A percentile compares a stretch with the other conserved stretches of the same genome.
phyloP scores from a whole-genome alignment of 768 basidiomycete genomes.

The Lentinula aciculospora region DNA sequence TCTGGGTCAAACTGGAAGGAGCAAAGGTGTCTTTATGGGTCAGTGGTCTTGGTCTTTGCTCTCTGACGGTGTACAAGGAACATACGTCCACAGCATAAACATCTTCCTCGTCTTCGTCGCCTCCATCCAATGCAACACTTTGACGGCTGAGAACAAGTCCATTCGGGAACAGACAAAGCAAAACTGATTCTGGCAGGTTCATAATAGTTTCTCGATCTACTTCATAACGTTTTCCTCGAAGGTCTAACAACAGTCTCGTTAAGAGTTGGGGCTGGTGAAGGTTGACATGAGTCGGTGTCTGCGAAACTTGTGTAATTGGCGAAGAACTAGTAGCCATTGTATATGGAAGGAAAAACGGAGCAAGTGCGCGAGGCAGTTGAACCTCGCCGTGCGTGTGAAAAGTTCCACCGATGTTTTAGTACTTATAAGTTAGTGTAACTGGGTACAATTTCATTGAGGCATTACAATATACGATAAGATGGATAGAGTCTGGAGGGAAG shows the following conservation, averaged over 20 bases:
- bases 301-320: slow-evolving; percentile 57
- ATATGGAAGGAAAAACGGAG: not conserved
- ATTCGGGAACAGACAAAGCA: slow-evolving; percentile 95
- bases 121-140: slow-evolving; percentile 66
- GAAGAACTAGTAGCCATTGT: slow-evolving; percentile 27
- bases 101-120: slow-evolving; percentile 85
- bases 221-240: slow-evolving; percentile 86
- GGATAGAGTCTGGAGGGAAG: slow-evolving; percentile 1
- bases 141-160: slow-evolving; percentile 91
- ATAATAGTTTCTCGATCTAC: slow-evolving; percentile 97
- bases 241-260: slow-evolving; percentile 84
- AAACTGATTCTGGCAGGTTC: slow-evolving; percentile 96
- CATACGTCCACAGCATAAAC: slow-evolving; percentile 95
- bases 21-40: slow-evolving; percentile 4
- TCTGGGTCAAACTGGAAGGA: slow-evolving; percentile 85
- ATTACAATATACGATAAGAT: slow-evolving; percentile 12
- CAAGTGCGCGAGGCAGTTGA: not conserved
- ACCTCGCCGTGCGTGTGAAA: not conserved
- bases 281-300: slow-evolving; percentile 59
- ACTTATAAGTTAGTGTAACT: not conserved
- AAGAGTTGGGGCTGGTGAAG: slow-evolving; percentile 78
- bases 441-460: not conserved
- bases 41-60: slow-evolving; percentile 6
- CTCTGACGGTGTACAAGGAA: slow-evolving; percentile 16
- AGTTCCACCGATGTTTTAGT: not conserved